Evolutionary conservation across 140 eudicot species (phyloP).

Genomic region (Flaveria floridana): DNA sequence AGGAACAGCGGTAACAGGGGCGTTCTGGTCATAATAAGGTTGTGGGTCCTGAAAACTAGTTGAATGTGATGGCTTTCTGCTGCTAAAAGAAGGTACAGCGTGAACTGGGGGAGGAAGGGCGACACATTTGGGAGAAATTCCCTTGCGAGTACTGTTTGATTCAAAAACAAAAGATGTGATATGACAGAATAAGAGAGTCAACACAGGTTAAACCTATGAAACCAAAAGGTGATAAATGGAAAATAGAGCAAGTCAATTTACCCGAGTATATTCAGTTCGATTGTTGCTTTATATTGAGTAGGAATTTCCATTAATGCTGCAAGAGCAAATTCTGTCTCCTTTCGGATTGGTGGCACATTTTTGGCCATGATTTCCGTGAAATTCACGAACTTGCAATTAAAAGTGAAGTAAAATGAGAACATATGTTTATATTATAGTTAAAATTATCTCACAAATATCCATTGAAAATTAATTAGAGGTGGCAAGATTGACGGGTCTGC

Average conservation of each 20-base stretch:
- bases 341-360: slow-evolving; percentile 58
- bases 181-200: slow-evolving; percentile 1
- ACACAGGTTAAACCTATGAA: slow-evolving; percentile 15
- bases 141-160: slow-evolving; percentile 52
- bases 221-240: slow-evolving; percentile 16
- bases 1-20: slow-evolving; percentile 50
- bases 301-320: slow-evolving; percentile 97
- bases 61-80: slow-evolving; percentile 54
- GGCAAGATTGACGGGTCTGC: background rate
- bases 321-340: slow-evolving; percentile 97
- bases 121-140: slow-evolving; percentile 60
- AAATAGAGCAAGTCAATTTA: slow-evolving; percentile 30
- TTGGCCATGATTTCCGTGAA: slow-evolving; percentile 89
- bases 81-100: slow-evolving; percentile 44
- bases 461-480: background rate
- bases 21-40: slow-evolving; percentile 40
- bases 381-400: slow-evolving; percentile 71
- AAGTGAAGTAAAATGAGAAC: background rate
- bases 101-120: slow-evolving; percentile 89
- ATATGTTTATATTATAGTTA: background rate
- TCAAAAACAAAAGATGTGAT: background rate
- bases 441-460: slow-evolving; percentile 13
- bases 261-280: slow-evolving; percentile 86
- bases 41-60: slow-evolving; percentile 55
- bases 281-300: slow-evolving; percentile 87